Base-by-base conservation (phyloP, 805 yeast species). In the Schwanniomyces pseudopolymorphus region DNA sequence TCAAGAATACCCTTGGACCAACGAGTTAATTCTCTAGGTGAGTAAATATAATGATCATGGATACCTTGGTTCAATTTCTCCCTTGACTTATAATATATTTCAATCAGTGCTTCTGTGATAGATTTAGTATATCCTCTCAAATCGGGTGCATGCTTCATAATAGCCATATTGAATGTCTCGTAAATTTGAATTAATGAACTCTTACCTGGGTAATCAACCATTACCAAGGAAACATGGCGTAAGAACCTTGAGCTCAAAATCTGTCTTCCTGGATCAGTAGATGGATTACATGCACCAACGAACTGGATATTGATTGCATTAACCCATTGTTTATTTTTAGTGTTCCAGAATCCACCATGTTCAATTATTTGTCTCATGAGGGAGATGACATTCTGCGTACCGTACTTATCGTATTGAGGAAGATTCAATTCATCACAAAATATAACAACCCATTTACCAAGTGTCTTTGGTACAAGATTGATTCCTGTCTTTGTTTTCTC, bases 211-310 rank as follows among this genome's bases (percentile, higher is more conserved):
- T 91, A 85, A 51, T 85, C 96, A 4, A 91, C 86, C 79, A 81
- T 78, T 0, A 92, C 53, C 5, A 89, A 70, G 0, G 85, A 66
- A 2, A 80, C 71, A 55, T 84, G 91, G 5, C 95, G 72, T 39
- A 87, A 63, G 54, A 91, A 84, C 37, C 97, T 67, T 8, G 69
- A 58, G 1, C 82, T 69, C 19, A 92, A 58, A 2, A 59, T 60
- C 9, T 76, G 69, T 49, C 98, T 74, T 0, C 97, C 96, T 3
- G 82, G 79, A 63, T 87, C 95, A 0, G 83, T 74, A 0, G 96
- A 84, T 0, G 97, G 94, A 58, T 92, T 92, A 62, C 98, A 92
- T 0, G 98, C 97, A 7, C 95, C 97, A n/a, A 90, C 94, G 66
- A 92, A 75, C 57, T 87, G 95, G 22, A 92, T 72, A 39, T 83